Conservation (phyloP, 257 asterid species). For the Leonotis leonurus region DNA sequence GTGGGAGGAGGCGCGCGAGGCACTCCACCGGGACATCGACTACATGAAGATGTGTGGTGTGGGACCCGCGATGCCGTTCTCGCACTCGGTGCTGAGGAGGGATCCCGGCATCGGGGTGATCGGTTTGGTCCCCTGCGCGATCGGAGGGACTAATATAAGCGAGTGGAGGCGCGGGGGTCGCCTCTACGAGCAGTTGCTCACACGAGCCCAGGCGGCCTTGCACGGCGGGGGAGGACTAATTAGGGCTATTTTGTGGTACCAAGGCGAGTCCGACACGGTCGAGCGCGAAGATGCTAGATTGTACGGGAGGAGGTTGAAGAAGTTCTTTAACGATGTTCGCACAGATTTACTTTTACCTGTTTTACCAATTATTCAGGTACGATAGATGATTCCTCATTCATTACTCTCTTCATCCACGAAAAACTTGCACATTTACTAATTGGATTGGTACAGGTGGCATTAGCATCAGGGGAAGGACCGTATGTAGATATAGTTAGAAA, state of each 20-base stretch:
- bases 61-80: slow-evolving; percentile 85
- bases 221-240: slow-evolving; percentile 37
- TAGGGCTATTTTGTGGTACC: slow-evolving; percentile 59
- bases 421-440: not conserved
- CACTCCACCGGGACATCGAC: slow-evolving; percentile 75
- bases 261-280: slow-evolving; percentile 59
- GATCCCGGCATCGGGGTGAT: slow-evolving; percentile 43
- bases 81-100: slow-evolving; percentile 24
- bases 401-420: too few species aligned
- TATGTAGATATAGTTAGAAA: slow-evolving; percentile 40
- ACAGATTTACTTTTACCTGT: slow-evolving; percentile 29
- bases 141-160: slow-evolving; percentile 54
- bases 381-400: not conserved
- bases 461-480: slow-evolving; percentile 56
- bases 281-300: slow-evolving; percentile 26
- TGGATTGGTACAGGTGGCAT: slow-evolving; percentile 38
- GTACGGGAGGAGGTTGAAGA: slow-evolving; percentile 34
- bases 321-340: slow-evolving; percentile 32
- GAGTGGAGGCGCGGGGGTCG: slow-evolving; percentile 52
- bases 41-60: slow-evolving; percentile 48
- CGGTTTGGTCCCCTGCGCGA: slow-evolving; percentile 74
- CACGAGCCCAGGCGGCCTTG: slow-evolving; percentile 39
- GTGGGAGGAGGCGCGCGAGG: slow-evolving; percentile 71
- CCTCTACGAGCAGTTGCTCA: slow-evolving; percentile 36
- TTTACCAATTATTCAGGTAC: slow-evolving; percentile 38